A percentile compares a stretch with the other conserved stretches of the same genome.
Conservation (phyloP, 140 eudicot genomes). For the Ambrosia hybrid region DNA sequence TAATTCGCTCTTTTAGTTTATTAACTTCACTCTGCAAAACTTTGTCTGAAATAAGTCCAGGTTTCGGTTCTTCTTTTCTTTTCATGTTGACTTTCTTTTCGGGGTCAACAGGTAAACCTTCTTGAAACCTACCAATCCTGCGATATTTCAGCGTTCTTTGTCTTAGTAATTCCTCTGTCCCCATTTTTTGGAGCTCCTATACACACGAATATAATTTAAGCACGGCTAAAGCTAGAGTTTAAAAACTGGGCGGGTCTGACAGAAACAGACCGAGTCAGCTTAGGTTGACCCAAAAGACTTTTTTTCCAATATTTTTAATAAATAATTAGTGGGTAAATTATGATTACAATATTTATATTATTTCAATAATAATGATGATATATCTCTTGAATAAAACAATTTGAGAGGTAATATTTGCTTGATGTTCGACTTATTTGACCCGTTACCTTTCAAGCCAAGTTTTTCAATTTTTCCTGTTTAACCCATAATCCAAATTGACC, state of each 20-base stretch:
- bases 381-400: background rate
- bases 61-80: slow-evolving; percentile 50
- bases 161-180: slow-evolving; percentile 51
- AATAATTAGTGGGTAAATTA: background rate
- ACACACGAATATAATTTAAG: slow-evolving; percentile 21
- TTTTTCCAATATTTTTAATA: background rate
- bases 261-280: background rate
- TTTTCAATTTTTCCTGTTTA: background rate
- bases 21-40: slow-evolving; percentile 62
- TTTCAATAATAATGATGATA: background rate
- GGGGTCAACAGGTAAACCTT: slow-evolving; percentile 64
- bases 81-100: slow-evolving; percentile 55
- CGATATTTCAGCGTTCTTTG: slow-evolving; percentile 70
- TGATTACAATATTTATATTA: background rate
- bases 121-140: slow-evolving; percentile 63
- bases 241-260: background rate
- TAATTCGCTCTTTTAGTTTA: slow-evolving; percentile 51
- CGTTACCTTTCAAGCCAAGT: no score
- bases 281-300: background rate
- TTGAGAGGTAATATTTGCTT: background rate
- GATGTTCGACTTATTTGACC: no score
- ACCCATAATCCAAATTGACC: background rate
- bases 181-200: slow-evolving; percentile 71
- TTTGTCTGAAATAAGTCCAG: slow-evolving; percentile 49
- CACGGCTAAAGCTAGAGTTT: background rate